Base-by-base conservation (phyloP, 2,329 filamentous ascomycete species). In the Xylaria sp. region DNA sequence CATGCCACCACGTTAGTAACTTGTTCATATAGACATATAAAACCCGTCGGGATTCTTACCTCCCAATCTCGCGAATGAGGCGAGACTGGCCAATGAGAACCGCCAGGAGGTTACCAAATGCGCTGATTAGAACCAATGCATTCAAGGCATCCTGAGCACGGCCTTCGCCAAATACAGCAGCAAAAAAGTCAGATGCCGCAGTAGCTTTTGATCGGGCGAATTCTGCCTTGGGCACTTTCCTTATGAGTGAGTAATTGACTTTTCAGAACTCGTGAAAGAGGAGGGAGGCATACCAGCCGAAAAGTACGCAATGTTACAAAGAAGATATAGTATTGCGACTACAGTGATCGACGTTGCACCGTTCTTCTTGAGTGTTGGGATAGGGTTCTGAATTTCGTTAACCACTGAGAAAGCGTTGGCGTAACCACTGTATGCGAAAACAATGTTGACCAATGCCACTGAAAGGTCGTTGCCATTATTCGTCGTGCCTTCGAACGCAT, bases 291-390 rank as follows among this genome's bases (percentile, higher is more conserved):
- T 71, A 81, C 80, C 84, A 4, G 86, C 87, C 0, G 87, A 80
- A 70, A 90, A 88, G 75, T 88, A 90, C 0, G 88, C 88, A 33
- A 90, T 80, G 62, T 90, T 90, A 61, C 84, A 86, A 0, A 90
- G 75, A 11, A 88, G 81, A 76, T 89, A 90, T 0, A 90, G 79
- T 1, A 84, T 71, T 0, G 85, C 80, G 0, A 89, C 86, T 3
- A 86, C 77, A 0, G 82, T 49, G 4, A 90, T 79, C 0, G 87
- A 85, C 0, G 85, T 71, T 5, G 84, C 82, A 2, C 82, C 85
- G 67, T 83, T 83, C 72, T 77, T 84, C 33, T 84, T 84, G 48
- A 90, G 79, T 2, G 84, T 86, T 65, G 83, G 85, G 61, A 89
- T 81, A 0, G 88, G 88, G 69, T 89, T 87, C 83, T 87, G 72